Evolutionary conservation across 257 asterid species (phyloP).

Genomic region (Solanum etuberosum): DNA sequence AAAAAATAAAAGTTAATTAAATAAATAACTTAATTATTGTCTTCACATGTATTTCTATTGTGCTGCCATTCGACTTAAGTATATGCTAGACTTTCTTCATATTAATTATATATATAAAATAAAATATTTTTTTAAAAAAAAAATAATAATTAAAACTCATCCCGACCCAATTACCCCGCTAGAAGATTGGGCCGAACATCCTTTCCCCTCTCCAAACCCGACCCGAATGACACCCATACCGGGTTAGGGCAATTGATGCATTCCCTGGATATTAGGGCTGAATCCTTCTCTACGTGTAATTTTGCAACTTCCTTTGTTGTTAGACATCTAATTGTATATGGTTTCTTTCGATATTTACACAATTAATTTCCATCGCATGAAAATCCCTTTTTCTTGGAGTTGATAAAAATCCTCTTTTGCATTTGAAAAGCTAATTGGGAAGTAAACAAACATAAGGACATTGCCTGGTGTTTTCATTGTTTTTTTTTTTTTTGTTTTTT

Average conservation of each 20-base stretch:
- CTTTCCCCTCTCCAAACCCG: neutral
- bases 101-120: too few relatives aligned
- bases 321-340: neutral
- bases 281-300: neutral
- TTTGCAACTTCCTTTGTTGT: neutral
- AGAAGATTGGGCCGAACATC: neutral
- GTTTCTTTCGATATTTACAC: neutral
- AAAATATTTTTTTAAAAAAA: too few relatives aligned
- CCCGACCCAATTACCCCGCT: too few relatives aligned
- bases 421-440: neutral
- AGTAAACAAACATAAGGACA: neutral
- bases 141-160: too few relatives aligned
- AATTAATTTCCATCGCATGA: neutral
- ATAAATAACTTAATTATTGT: too few relatives aligned
- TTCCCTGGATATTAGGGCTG: neutral
- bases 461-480: neutral
- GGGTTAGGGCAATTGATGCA: neutral
- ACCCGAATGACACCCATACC: neutral
- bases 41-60: too few relatives aligned
- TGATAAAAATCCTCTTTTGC: neutral
- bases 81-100: too few relatives aligned
- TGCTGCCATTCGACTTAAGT: too few relatives aligned
- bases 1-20: too few relatives aligned
- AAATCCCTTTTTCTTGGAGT: neutral
- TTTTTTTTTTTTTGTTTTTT: too few relatives aligned